phyloP scores from a whole-genome alignment of 2,329 filamentous ascomycete genomes.

The Penicillium occitanis region DNA sequence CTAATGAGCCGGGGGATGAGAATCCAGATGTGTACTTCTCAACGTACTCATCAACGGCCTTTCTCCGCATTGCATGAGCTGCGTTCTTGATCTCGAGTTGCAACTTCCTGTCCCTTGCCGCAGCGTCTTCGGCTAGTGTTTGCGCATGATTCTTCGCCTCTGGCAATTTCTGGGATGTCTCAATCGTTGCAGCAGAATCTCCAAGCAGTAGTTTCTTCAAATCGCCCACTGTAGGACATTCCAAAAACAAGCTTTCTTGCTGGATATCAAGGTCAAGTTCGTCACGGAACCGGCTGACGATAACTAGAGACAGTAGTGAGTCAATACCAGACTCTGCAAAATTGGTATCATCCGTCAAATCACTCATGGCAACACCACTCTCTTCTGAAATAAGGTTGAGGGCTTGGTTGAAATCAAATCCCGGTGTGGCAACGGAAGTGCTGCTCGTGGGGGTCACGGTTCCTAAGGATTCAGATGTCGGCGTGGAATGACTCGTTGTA shows the following conservation, averaged over 20 bases:
- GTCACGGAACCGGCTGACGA: conserved; percentile 31
- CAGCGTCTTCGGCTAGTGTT: not conserved
- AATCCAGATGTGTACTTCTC: not conserved
- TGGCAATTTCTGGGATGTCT: not conserved
- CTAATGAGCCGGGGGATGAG: not conserved
- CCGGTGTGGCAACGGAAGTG: not conserved
- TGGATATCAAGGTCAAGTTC: conserved; percentile 22
- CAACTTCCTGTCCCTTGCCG: not conserved
- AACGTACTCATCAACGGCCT: not conserved
- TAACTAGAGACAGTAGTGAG: conserved; percentile 34
- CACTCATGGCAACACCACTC: not conserved
- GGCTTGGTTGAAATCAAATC: not conserved
- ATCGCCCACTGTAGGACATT: not conserved
- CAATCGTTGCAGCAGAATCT: not conserved
- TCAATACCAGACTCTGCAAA: conserved; percentile 35
- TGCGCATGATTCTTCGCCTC: not conserved
- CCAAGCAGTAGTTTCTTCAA: not conserved
- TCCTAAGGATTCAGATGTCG: not conserved
- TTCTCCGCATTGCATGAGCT: not conserved
- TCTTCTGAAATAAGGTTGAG: not conserved
- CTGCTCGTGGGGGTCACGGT: not conserved
- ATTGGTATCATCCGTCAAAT: not conserved
- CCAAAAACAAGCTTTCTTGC: not conserved
- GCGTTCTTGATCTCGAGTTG: not conserved
- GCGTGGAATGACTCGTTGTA: not conserved